Percentiles rank a stretch among this genome's conserved stretches.
phyloP scores from a whole-genome alignment of 1,284 basidiomycete genomes.

The Rhizoctonia solani region DNA sequence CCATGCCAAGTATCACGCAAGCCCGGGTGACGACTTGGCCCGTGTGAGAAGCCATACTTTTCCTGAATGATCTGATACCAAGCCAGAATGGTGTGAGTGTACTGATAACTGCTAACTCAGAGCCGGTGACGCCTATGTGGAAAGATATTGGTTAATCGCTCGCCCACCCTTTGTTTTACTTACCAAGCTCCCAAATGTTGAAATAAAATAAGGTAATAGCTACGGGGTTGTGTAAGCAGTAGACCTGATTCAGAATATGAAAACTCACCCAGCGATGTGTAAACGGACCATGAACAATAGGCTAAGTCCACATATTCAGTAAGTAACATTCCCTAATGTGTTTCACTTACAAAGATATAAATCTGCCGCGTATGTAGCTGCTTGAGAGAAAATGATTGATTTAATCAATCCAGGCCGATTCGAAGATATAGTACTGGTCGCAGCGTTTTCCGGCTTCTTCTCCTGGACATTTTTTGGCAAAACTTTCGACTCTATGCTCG shows the following conservation, averaged over 20 bases:
- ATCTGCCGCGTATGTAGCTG: constrained; percentile 53
- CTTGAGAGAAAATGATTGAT: not conserved
- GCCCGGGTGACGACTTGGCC: constrained; percentile 56
- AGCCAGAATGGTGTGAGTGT: constrained; percentile 71
- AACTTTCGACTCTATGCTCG: not conserved
- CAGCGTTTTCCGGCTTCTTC: not conserved
- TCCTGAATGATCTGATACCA: constrained; percentile 51
- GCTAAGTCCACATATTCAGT: constrained; percentile 52
- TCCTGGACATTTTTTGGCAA: not conserved
- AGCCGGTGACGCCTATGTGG: constrained; percentile 54
- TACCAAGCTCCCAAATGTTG: constrained; percentile 85
- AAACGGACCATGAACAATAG: constrained; percentile 85
- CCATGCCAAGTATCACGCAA: constrained; percentile 63
- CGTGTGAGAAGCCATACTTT: constrained; percentile 52
- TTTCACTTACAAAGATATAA: constrained; percentile 58
- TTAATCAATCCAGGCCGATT: not conserved
- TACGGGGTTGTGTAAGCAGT: not conserved
- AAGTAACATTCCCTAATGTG: constrained; percentile 43
- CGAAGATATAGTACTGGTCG: not conserved
- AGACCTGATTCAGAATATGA: not conserved
- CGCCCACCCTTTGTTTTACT: constrained; percentile 21
- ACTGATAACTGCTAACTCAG: constrained; percentile 69
- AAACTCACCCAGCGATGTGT: constrained; percentile 65
- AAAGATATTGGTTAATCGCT: constrained; percentile 41
- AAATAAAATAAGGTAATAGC: constrained; percentile 88